Base-by-base conservation (phyloP, 164 flowering plant genomes). In the Magnolia changhungtana region DNA sequence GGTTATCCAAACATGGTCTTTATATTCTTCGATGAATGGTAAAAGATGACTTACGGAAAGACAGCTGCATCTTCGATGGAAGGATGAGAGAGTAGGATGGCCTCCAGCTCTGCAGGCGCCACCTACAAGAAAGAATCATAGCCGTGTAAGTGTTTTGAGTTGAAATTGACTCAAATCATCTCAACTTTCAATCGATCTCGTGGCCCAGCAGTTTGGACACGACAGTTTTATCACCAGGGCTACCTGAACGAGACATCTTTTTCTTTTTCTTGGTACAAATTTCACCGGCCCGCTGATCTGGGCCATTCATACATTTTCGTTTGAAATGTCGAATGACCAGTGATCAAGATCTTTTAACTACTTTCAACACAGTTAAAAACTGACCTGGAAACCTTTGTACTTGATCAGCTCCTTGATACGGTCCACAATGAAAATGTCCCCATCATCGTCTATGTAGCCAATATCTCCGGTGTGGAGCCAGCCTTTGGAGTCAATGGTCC, bases 381-480 rank as follows among this genome's bases (percentile, higher is more conserved):
- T 78, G 85, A 93, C 99, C 82, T 96, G 99, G 67, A 91, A 96
- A 14, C 99, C 98, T 80, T 96, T 96, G 89, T 88, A 91, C 81
- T 96, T 96, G 88, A 96, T 96, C 69, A 96, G 61, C 75, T 96
- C 99, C 83, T 96, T 96, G 74, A 96, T 94, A 2, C 99, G 89
- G 82, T 94, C 99, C 18, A 93, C 97, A 9, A 96, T 84, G 66
- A 93, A 96, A n/a, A 96, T 76, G 78, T 93, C 90, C 1, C 97
- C 99, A 76, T 94, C 99, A 27, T 90, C 95, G 69, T 96, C 99
- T 6, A 94, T 94, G 84, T 91, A 96, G 13, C 98, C 99, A 63
- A 96, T 81, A 78, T 96, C 99, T 5, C 99, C 99, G 0, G 98
- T 94, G 81, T 96, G 99, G 18, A 94, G 92, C 99, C 99, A 96